Conservation (phyloP, 108 stramenopile genomes). For the Nitzschia sp. region DNA sequence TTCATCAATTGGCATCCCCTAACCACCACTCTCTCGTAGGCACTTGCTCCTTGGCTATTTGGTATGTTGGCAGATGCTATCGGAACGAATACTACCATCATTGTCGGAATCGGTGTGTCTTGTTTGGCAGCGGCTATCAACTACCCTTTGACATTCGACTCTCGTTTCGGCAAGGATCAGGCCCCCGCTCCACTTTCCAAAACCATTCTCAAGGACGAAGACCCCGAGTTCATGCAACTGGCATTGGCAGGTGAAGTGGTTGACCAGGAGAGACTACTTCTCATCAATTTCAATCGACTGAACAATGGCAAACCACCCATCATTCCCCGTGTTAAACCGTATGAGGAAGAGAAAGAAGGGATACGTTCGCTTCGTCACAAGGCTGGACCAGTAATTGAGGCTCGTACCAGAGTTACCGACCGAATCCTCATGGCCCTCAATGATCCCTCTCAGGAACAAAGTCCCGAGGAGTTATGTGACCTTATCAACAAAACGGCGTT, state of each 20-base stretch:
- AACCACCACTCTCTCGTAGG: constrained; percentile 10
- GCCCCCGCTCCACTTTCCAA: constrained; percentile 26
- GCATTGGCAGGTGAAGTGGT: constrained; percentile 36
- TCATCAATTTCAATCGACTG: constrained; percentile 26
- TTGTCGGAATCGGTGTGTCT: constrained; percentile 36
- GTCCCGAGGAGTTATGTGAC: constrained; percentile 26
- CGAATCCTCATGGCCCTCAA: constrained; percentile 20
- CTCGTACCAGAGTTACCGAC: constrained; percentile 22
- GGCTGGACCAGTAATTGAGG: constrained; percentile 20
- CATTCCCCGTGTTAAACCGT: constrained; percentile 28
- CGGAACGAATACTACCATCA: constrained; percentile 33
- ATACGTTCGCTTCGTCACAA: constrained; percentile 14
- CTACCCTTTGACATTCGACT: constrained; percentile 37
- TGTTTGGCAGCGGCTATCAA: constrained; percentile 40
- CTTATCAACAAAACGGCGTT: constrained; percentile 7
- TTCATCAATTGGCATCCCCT: too few species aligned
- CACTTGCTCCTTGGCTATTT: constrained; percentile 54
- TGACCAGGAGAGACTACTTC: constrained; percentile 28
- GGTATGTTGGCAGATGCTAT: constrained; percentile 45
- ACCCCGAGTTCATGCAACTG: constrained; percentile 39
- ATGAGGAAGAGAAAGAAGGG: constrained; percentile 41
- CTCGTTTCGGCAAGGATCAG: constrained; percentile 26
- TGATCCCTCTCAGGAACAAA: constrained; percentile 7
- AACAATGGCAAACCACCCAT: constrained; percentile 26
- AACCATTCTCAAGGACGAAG: constrained; percentile 24